phyloP scores from a whole-genome alignment of 768 basidiomycete genomes.

The Rhizopogon vinicolor region DNA sequence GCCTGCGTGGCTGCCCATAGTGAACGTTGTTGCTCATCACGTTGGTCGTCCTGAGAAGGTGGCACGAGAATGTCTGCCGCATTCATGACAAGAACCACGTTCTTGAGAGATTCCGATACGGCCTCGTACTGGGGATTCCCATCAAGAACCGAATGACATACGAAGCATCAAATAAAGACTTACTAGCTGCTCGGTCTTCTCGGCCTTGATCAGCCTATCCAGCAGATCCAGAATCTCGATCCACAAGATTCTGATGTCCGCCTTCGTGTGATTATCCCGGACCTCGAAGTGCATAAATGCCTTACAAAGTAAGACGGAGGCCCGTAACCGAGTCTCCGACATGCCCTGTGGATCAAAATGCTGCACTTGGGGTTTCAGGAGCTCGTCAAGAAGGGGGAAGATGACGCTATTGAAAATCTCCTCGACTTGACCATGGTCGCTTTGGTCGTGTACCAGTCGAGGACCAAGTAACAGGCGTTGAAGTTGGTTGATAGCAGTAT shows the following conservation, averaged over 20 bases:
- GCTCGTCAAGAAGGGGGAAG: conserved; percentile 89
- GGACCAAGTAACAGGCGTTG: conserved; percentile 84
- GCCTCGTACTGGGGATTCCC: conserved; percentile 71
- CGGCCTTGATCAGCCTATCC: conserved; percentile 83
- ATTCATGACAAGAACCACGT: conserved; percentile 94
- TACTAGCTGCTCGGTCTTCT: conserved; percentile 84
- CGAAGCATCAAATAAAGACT: conserved; percentile 23
- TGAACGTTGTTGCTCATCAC: conserved; percentile 57
- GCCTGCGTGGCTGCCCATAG: conserved; percentile 86
- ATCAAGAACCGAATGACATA: conserved; percentile 5
- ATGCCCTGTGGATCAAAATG: conserved; percentile 80
- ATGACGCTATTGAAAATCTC: conserved; percentile 86
- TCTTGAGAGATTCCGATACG: conserved; percentile 93
- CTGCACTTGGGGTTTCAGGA: conserved; percentile 80
- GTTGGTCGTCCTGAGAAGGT: conserved; percentile 34
- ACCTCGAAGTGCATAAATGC: conserved; percentile 92
- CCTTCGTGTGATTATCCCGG: conserved; percentile 53
- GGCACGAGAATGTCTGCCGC: conserved; percentile 81
- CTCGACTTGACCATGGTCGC: conserved; percentile 60
- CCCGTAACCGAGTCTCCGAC: conserved; percentile 86
- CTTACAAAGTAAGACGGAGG: conserved; percentile 89
- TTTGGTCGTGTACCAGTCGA: conserved; percentile 55
- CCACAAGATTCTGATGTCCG: conserved; percentile 76
- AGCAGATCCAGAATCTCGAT: conserved; percentile 85
- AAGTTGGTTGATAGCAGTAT: conserved; percentile 71